phyloP scores from a whole-genome alignment of 805 yeast species.

The Priceomyces fermenticarens region DNA sequence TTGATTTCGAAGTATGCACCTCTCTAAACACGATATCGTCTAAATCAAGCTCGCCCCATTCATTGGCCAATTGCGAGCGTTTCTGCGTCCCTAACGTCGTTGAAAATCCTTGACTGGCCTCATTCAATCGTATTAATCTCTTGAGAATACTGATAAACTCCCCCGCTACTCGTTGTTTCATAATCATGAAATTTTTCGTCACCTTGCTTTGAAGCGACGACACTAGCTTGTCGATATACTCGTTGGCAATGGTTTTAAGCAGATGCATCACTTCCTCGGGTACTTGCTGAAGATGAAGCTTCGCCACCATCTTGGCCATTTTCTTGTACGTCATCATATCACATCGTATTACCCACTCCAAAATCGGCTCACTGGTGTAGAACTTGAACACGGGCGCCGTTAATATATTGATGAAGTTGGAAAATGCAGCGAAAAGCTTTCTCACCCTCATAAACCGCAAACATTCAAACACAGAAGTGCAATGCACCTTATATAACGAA shows the following conservation, averaged over 20 bases:
- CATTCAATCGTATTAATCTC: slow-evolving; percentile 52
- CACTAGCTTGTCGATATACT: slow-evolving; percentile 47
- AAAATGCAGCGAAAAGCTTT: slow-evolving; percentile 52
- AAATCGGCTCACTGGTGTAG: slow-evolving; percentile 45
- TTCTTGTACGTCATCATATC: slow-evolving; percentile 60
- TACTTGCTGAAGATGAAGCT: slow-evolving; percentile 54
- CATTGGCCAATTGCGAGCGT: slow-evolving; percentile 52
- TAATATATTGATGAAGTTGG: slow-evolving; percentile 51
- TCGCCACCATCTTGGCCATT: slow-evolving; percentile 57
- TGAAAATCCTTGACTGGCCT: slow-evolving; percentile 50
- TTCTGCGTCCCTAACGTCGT: slow-evolving; percentile 40
- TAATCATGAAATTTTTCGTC: slow-evolving; percentile 48
- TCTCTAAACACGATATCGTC: slow-evolving; percentile 46
- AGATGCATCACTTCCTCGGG: slow-evolving; percentile 55
- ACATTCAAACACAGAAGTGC: slow-evolving; percentile 61
- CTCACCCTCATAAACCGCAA: slow-evolving; percentile 66
- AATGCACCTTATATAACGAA: slow-evolving; percentile 61
- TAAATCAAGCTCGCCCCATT: slow-evolving; percentile 56
- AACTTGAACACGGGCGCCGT: slow-evolving; percentile 63
- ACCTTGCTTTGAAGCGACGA: slow-evolving; percentile 36
- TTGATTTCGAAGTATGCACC: slow-evolving; percentile 44
- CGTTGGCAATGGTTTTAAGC: slow-evolving; percentile 50
- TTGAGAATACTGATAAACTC: slow-evolving; percentile 52
- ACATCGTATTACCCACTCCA: slow-evolving; percentile 65
- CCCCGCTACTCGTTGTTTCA: slow-evolving; percentile 53